These are phyloP conservation scores for Peronospora belbahrii DNA, from an alignment of 352 stramenopile genomes.

Conservation along the genomic window DNA sequence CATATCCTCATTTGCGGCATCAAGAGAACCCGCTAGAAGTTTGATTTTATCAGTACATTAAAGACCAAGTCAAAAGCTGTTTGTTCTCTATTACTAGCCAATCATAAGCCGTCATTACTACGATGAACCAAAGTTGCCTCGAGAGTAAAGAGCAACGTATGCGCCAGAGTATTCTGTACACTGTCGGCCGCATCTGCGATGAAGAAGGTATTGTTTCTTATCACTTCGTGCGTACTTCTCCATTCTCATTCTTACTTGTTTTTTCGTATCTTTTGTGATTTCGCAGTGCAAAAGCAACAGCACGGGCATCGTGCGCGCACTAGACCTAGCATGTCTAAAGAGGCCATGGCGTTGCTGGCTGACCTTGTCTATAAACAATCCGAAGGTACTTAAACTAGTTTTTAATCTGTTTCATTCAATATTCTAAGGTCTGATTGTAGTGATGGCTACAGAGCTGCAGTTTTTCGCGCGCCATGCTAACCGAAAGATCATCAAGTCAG, in stretches of 20 bases:
- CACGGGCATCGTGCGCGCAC: constrained; percentile 30
- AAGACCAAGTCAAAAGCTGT: too few species aligned
- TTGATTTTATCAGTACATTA: too few species aligned
- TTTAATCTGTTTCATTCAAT: background rate
- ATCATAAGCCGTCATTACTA: too few species aligned
- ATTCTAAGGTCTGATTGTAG: constrained; percentile 14
- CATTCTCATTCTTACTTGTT: background rate
- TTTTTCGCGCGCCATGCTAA: constrained; percentile 67
- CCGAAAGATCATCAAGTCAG: constrained; percentile 63
- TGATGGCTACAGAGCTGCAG: constrained; percentile 68
- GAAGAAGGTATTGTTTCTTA: constrained; percentile 33
- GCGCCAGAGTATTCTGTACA: constrained; percentile 59
- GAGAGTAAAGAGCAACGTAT: constrained; percentile 59
- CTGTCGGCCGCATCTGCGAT: constrained; percentile 63
- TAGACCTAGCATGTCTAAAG: constrained; percentile 48
- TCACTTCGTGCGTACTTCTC: background rate
- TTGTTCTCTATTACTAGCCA: too few species aligned
- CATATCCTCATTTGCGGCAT: too few species aligned
- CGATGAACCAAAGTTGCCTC: too few species aligned
- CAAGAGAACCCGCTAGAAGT: too few species aligned
- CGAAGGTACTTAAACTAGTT: constrained; percentile 26
- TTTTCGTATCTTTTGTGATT: background rate
- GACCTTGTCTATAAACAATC: constrained; percentile 58
- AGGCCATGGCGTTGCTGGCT: constrained; percentile 52
- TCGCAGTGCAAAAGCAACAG: constrained; percentile 46